Base-by-base conservation (phyloP, 1,284 basidiomycete species). In the Cerrena zonata region DNA sequence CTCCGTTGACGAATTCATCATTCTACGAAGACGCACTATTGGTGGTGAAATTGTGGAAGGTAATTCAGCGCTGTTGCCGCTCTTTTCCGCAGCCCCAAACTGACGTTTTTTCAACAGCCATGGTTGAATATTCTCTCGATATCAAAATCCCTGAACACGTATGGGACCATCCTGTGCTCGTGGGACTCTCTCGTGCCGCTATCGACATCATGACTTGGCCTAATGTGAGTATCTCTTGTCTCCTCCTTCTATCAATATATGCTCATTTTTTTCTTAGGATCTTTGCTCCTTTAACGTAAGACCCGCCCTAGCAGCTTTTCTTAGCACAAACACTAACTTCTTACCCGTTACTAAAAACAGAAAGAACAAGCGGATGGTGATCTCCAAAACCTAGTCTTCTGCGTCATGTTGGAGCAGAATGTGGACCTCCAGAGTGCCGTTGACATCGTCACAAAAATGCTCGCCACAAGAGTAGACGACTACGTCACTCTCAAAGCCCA, bases 321-420 rank as follows among this genome's bases (percentile, higher is more conserved):
- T 44, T 11, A 34, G 52, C 41, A 26, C 24, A 13, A 38, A 12
- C 30, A 44, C 48, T 42, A 53, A 27, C 41, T 46, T 54, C 44
- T 49, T 36, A n/a, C 7, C n/a, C n/a, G n/a, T 48, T 21, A 26
- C 44, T 15, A 11, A n/a, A 41, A 21, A 49, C 57, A 76, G 74
- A 76, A 76, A 63, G 75, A 77, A 55, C 75, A 77, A 53, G 66
- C 72, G 4, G 74, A 76, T 50, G 71, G 70, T 24, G 76, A 78
- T 56, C 75, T 73, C 53, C 74, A 76, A 58, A 77, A 77, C 53
- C 62, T 77, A 11, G 74, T 77, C 34, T 74, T 74, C 58, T 69
- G 69, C 46, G 65, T 77, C 48, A 76, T 77, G 72, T 59, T 69
- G 34, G 72, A 76, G 55, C 65, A 59, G 27, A 58, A 67, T n/a